Percentiles rank a stretch among this genome's conserved stretches.
Evolutionary conservation across 2,329 filamentous ascomycete genomes (phyloP).

Genomic region (Geosmithia putterillii): DNA sequence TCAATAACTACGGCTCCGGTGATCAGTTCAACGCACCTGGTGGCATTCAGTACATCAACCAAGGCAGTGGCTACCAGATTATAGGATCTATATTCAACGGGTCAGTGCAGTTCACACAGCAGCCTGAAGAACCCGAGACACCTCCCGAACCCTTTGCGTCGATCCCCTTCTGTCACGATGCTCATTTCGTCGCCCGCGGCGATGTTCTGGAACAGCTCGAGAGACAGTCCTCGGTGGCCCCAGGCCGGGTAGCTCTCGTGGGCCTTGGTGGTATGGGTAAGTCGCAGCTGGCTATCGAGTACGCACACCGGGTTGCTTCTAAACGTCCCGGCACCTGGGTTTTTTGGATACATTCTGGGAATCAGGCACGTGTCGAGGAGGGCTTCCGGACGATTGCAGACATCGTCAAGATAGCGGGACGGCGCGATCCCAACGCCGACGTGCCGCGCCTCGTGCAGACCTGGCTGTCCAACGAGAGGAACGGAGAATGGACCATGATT

Average conservation of each 20-base stretch:
- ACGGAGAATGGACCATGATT: constrained; percentile 19
- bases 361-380: constrained; percentile 15
- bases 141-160: neutral
- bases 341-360: constrained; percentile 21
- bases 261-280: constrained; percentile 1
- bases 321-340: constrained; percentile 7
- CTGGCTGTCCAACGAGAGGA: constrained; percentile 17
- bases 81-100: no score
- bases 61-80: no score
- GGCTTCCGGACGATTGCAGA: constrained; percentile 18
- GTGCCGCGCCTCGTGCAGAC: constrained; percentile 11
- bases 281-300: constrained; percentile 2
- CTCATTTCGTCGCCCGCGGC: neutral
- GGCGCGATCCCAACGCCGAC: constrained; percentile 11
- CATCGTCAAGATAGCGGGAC: constrained; percentile 10
- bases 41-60: no score
- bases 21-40: no score
- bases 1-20: no score
- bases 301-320: neutral
- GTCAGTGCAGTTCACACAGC: no score
- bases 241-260: neutral
- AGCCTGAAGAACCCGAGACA: no score
- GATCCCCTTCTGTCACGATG: constrained; percentile 1
- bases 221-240: neutral
- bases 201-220: neutral